phyloP scores from a whole-genome alignment of 768 basidiomycete species.

The Agrocybe praecox region DNA sequence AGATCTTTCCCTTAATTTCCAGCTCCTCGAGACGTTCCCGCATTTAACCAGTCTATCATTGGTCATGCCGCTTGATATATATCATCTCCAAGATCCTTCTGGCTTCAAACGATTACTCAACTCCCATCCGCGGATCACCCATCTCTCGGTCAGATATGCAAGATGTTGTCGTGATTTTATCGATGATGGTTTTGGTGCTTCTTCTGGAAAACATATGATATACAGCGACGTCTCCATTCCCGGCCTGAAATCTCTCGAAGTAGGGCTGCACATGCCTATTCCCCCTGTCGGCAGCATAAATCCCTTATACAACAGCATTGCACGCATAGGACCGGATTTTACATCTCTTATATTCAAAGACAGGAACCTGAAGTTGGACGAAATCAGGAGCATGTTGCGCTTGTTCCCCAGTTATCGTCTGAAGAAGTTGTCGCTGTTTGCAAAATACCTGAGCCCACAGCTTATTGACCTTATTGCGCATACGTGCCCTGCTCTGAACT shows the following conservation, averaged over 20 bases:
- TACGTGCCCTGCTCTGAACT: slow-evolving; percentile 21
- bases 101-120: slow-evolving; percentile 18
- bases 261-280: slow-evolving; percentile 17
- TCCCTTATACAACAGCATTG: slow-evolving; percentile 11
- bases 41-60: slow-evolving; percentile 17
- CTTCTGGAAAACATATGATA: slow-evolving; percentile 13
- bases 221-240: slow-evolving; percentile 17
- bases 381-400: slow-evolving; percentile 17
- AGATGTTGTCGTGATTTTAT: slow-evolving; percentile 17
- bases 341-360: slow-evolving; percentile 24
- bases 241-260: slow-evolving; percentile 15
- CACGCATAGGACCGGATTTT: slow-evolving; percentile 9
- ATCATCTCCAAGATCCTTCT: slow-evolving; percentile 20
- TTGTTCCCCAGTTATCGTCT: slow-evolving; percentile 19
- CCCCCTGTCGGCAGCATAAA: slow-evolving; percentile 1
- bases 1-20: slow-evolving; percentile 19
- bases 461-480: slow-evolving; percentile 25
- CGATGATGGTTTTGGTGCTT: slow-evolving; percentile 14
- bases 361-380: slow-evolving; percentile 18
- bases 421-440: slow-evolving; percentile 21
- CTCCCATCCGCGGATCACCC: slow-evolving; percentile 14
- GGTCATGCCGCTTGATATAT: slow-evolving; percentile 23
- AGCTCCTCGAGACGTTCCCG: slow-evolving; percentile 17
- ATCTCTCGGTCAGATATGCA: slow-evolving; percentile 16
- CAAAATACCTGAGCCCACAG: slow-evolving; percentile 17